Conservation (phyloP, 2,329 filamentous ascomycete species). For the Cylindrodendrum hubeiense region DNA sequence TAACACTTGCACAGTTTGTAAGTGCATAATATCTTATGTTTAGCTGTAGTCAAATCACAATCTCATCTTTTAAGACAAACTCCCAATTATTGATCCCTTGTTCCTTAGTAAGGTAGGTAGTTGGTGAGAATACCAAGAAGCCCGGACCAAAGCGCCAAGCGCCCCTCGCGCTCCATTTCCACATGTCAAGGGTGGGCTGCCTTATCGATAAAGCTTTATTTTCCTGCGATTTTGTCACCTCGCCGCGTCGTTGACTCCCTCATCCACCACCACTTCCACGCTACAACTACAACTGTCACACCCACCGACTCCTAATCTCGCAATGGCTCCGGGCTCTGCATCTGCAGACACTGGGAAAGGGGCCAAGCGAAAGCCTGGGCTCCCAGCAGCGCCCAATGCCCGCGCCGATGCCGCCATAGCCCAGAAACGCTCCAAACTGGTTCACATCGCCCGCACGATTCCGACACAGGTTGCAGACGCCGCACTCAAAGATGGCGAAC, state of each 20-base stretch:
- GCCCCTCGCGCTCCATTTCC: too few relatives aligned
- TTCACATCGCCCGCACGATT: conserved; percentile 62
- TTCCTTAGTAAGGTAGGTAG: too few relatives aligned
- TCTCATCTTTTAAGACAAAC: too few relatives aligned
- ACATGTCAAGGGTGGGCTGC: neutral
- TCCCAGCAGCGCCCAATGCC: conserved; percentile 33
- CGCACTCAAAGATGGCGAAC: conserved; percentile 76
- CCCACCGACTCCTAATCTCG: conserved; percentile 27
- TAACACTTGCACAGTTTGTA: too few relatives aligned
- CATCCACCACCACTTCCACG: conserved; percentile 11
- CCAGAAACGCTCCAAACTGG: conserved; percentile 59
- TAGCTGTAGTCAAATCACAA: too few relatives aligned
- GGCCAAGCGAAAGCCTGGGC: conserved; percentile 42
- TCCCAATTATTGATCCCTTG: too few relatives aligned
- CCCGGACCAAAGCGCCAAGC: too few relatives aligned
- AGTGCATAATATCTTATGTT: too few relatives aligned
- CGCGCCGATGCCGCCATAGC: conserved; percentile 42
- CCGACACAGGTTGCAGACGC: conserved; percentile 63
- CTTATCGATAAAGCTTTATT: conserved; percentile 48
- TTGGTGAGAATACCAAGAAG: too few relatives aligned
- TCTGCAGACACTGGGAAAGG: conserved; percentile 41
- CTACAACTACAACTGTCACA: neutral
- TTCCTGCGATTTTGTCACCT: conserved; percentile 25
- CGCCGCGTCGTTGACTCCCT: conserved; percentile 10
- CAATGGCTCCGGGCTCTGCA: conserved; percentile 44